Evolutionary conservation across 2,329 filamentous ascomycete species (phyloP).

Genomic region (Diplodia sapinea): DNA sequence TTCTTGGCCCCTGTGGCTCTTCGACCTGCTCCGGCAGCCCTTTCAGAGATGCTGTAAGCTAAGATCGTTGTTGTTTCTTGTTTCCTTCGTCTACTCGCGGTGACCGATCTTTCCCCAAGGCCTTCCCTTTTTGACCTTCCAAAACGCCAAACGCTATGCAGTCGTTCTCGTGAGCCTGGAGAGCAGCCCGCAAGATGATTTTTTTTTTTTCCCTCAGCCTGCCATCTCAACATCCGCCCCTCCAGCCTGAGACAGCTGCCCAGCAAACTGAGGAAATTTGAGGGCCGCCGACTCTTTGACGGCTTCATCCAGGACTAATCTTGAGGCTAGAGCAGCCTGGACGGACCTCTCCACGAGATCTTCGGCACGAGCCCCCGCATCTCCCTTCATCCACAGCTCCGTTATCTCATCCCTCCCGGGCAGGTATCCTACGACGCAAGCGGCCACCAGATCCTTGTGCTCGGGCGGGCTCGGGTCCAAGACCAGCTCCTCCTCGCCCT

Average conservation of each 20-base stretch:
- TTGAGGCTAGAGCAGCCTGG: conserved; percentile 64
- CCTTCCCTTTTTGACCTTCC: neutral
- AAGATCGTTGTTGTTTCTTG: neutral
- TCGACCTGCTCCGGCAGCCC: neutral
- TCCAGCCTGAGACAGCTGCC: neutral
- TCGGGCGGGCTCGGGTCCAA: conserved; percentile 85
- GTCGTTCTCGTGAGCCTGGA: neutral
- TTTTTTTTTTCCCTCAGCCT: neutral
- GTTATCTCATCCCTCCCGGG: conserved; percentile 88
- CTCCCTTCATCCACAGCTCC: conserved; percentile 91
- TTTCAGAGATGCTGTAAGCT: neutral
- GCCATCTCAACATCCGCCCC: conserved; percentile 25
- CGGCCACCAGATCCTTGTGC: conserved; percentile 76
- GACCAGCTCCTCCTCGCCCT: conserved; percentile 53
- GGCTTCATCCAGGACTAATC: conserved; percentile 66
- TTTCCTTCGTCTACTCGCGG: neutral
- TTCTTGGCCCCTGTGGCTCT: neutral
- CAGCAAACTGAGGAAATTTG: conserved; percentile 39
- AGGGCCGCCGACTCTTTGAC: conserved; percentile 57
- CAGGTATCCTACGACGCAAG: conserved; percentile 89
- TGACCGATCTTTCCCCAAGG: neutral
- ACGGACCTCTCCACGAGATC: conserved; percentile 67
- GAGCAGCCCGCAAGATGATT: neutral
- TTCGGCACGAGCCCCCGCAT: conserved; percentile 57
- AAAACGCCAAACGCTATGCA: conserved; percentile 27